Evolutionary conservation across 2,329 filamentous ascomycete species (phyloP).

Genomic region (Keithomyces neogunnii): DNA sequence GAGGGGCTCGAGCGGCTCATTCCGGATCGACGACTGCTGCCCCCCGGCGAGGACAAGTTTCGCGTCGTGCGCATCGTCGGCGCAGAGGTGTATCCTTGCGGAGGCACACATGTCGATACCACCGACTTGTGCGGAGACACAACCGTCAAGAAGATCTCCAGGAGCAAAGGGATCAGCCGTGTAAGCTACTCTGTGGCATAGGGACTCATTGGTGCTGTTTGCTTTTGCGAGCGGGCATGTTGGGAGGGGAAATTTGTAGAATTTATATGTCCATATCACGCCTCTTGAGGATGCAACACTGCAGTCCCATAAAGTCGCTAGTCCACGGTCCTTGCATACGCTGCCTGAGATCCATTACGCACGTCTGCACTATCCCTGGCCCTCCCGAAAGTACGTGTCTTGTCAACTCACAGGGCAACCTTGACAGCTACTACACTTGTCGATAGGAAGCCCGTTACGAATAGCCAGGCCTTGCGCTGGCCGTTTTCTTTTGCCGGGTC

Average conservation of each 20-base stretch:
- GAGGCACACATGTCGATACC: conserved; percentile 61
- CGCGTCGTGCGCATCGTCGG: conserved; percentile 63
- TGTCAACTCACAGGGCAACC: conserved; percentile 32
- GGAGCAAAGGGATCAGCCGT: conserved; percentile 54
- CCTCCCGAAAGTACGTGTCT: not conserved
- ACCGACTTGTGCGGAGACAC: conserved; percentile 52
- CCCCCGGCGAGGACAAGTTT: conserved; percentile 44
- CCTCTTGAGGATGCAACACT: too few species aligned
- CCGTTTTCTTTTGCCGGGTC: conserved; percentile 35
- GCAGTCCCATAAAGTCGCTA: too few species aligned
- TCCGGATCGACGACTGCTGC: conserved; percentile 36
- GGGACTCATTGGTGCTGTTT: not conserved
- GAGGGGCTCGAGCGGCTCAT: conserved; percentile 47
- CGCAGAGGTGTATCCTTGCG: conserved; percentile 63
- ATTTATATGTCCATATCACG: too few species aligned
- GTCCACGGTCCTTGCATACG: too few species aligned
- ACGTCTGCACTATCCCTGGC: not conserved
- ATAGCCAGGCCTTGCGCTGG: conserved; percentile 45
- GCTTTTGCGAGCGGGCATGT: too few species aligned
- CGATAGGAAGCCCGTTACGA: conserved; percentile 47
- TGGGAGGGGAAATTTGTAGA: too few species aligned
- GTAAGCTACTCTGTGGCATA: conserved; percentile 35
- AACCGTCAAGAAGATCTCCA: conserved; percentile 57
- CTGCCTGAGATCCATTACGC: too few species aligned
- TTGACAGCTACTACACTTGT: conserved; percentile 40